phyloP scores from a whole-genome alignment of 1,284 basidiomycete genomes.

The Apiotrichum porosum region DNA sequence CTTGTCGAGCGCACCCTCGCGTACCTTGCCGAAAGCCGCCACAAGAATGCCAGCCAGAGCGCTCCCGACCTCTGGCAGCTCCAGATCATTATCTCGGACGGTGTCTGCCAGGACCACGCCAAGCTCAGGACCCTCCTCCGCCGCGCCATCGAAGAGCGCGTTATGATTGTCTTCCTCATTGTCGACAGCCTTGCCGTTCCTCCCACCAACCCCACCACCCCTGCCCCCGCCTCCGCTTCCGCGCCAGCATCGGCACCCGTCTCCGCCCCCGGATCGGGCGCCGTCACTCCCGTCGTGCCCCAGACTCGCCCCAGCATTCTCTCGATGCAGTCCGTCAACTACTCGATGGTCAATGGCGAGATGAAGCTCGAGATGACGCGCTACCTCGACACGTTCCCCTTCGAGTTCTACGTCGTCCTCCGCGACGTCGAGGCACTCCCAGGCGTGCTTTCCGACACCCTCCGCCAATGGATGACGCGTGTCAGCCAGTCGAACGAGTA shows the following conservation, averaged over 20 bases:
- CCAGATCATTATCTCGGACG: conserved; percentile 97
- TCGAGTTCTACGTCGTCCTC: conserved; percentile 94
- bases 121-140: conserved; percentile 73
- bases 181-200: conserved; percentile 67
- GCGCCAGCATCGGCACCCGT: conserved; percentile 10
- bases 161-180: conserved; percentile 96
- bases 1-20: conserved; percentile 79
- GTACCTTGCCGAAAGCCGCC: conserved; percentile 70
- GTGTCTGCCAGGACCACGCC: conserved; percentile 95
- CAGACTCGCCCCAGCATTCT: conserved; percentile 57
- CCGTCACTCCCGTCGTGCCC: conserved; percentile 5
- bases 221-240: conserved; percentile 24
- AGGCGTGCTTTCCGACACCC: conserved; percentile 81
- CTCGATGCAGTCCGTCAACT: conserved; percentile 86
- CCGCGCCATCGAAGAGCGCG: conserved; percentile 80
- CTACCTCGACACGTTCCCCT: conserved; percentile 95
- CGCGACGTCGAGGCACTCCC: conserved; percentile 87
- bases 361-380: conserved; percentile 86
- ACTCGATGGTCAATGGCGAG: conserved; percentile 73
- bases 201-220: not conserved
- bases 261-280: conserved; percentile 11
- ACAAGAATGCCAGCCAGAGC: conserved; percentile 56
- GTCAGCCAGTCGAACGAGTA: conserved; percentile 47
- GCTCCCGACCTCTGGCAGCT: conserved; percentile 89
- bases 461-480: conserved; percentile 68